A percentile compares a stretch with the other conserved stretches of the same genome.
Evolutionary conservation across 495 filamentous ascomycete species (phyloP).

Genomic region (Lasiosphaeris hirsuta): DNA sequence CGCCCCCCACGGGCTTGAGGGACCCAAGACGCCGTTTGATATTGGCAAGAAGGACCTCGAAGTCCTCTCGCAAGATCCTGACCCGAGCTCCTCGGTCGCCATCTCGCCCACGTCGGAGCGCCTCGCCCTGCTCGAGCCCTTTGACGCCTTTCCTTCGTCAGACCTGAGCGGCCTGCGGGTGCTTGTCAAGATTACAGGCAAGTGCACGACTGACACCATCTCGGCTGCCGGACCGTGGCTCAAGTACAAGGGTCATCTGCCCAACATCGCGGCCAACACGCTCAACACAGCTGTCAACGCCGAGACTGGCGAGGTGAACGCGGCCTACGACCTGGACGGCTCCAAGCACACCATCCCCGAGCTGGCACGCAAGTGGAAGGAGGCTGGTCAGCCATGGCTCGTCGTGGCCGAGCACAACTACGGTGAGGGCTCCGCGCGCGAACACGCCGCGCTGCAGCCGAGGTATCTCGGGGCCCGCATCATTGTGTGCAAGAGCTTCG

Average conservation of each 20-base stretch:
- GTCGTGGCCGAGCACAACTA: constrained; percentile 98
- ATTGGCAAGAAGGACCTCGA: constrained; percentile 70
- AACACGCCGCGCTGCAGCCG: constrained; percentile 96
- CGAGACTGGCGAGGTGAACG: constrained; percentile 87
- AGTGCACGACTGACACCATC: constrained; percentile 98
- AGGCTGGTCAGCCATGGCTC: constrained; percentile 69
- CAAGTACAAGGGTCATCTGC: constrained; percentile 98
- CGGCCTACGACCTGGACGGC: constrained; percentile 79
- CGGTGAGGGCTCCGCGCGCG: constrained; percentile 90
- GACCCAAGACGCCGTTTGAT: constrained; percentile 76
- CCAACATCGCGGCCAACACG: constrained; percentile 95
- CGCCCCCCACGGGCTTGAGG: constrained; percentile 72
- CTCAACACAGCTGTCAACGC: constrained; percentile 92
- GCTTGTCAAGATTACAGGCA: constrained; percentile 91
- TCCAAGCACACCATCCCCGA: constrained; percentile 70
- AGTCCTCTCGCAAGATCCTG: constrained; percentile 67
- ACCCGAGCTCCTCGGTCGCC: constrained; percentile 60
- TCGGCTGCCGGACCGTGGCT: constrained; percentile 96
- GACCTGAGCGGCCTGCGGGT: constrained; percentile 75
- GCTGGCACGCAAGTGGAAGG: constrained; percentile 77
- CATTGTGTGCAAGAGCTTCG: constrained; percentile 88
- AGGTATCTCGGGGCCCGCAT: constrained; percentile 85
- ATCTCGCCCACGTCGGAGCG: constrained; percentile 84
- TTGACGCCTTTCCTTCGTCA: constrained; percentile 71
- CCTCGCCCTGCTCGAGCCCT: constrained; percentile 87